These are phyloP conservation scores for Pyrenochaeta sp. DNA, from an alignment of 2,329 filamentous ascomycete species.

Conservation along the genomic window DNA sequence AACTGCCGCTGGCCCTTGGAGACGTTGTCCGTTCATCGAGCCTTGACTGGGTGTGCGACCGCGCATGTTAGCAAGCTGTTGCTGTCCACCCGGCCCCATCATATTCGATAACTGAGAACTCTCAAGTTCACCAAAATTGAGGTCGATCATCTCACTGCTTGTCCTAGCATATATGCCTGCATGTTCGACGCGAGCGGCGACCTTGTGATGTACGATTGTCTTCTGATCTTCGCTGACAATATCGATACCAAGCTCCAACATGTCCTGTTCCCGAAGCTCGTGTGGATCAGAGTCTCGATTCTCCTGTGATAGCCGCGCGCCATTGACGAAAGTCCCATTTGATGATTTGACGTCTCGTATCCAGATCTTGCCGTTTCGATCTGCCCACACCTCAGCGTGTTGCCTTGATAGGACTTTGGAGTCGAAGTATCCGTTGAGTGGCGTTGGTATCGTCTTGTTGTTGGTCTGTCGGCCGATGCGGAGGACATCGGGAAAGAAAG, in stretches of 20 bases:
- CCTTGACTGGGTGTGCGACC: slow-evolving; percentile 66
- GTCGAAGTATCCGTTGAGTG: slow-evolving; percentile 94
- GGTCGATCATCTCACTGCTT: slow-evolving; percentile 79
- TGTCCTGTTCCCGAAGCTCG: slow-evolving; percentile 89
- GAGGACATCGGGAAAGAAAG: slow-evolving; percentile 91
- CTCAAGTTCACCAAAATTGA: slow-evolving; percentile 92
- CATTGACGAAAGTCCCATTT: slow-evolving; percentile 98
- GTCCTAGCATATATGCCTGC: slow-evolving; percentile 78
- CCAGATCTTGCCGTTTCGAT: slow-evolving; percentile 85
- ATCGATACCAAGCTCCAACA: slow-evolving; percentile 94
- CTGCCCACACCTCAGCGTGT: slow-evolving; percentile 95
- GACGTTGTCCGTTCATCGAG: slow-evolving; percentile 71
- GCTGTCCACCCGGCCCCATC: slow-evolving; percentile 69
- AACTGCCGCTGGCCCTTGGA: slow-evolving; percentile 66
- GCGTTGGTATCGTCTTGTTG: slow-evolving; percentile 90
- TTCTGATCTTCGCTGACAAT: slow-evolving; percentile 99
- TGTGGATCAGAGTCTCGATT: slow-evolving; percentile 97
- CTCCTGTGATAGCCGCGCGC: slow-evolving; percentile 85
- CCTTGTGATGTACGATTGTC: slow-evolving; percentile 97
- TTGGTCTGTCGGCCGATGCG: slow-evolving; percentile 97
- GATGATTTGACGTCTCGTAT: slow-evolving; percentile 98
- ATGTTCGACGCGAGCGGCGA: slow-evolving; percentile 95
- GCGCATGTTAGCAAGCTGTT: slow-evolving; percentile 71
- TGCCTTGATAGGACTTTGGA: slow-evolving; percentile 96
- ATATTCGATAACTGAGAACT: slow-evolving; percentile 75